A percentile compares a stretch with the other conserved stretches of the same genome.
Evolutionary conservation across 179 eudicot species (phyloP).

Genomic region (Silene noctiflora): DNA sequence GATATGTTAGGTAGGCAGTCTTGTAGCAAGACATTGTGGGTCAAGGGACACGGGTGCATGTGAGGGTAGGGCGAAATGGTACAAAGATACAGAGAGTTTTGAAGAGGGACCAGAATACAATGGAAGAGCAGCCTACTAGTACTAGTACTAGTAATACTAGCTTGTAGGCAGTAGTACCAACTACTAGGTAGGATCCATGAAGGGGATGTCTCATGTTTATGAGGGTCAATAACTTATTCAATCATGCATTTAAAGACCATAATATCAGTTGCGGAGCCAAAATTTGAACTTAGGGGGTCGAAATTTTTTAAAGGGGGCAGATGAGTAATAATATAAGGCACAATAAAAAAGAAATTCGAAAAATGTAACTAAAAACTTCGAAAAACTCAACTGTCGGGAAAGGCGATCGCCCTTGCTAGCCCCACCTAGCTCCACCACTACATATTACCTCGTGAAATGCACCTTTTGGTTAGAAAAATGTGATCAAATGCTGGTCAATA

Average conservation of each 20-base stretch:
- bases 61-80: conserved; percentile 17
- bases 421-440: too few species aligned
- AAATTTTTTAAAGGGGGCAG: too few species aligned
- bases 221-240: not conserved
- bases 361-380: too few species aligned
- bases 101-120: conserved; percentile 26
- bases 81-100: not conserved
- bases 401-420: too few species aligned
- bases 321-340: too few species aligned
- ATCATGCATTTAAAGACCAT: not conserved
- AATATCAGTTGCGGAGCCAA: too few species aligned
- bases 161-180: not conserved
- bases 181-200: not conserved
- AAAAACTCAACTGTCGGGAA: too few species aligned
- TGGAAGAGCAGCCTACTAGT: not conserved
- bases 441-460: not conserved
- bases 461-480: too few species aligned
- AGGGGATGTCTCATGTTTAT: conserved; percentile 7
- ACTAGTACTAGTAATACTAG: not conserved
- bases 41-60: conserved; percentile 19
- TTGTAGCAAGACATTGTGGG: conserved; percentile 7
- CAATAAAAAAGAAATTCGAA: too few species aligned
- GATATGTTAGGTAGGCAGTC: conserved; percentile 13
- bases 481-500: too few species aligned
- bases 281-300: too few species aligned